Evolutionary conservation across 768 basidiomycete species (phyloP).

Genomic region (Lepiota brunneoincarnata): DNA sequence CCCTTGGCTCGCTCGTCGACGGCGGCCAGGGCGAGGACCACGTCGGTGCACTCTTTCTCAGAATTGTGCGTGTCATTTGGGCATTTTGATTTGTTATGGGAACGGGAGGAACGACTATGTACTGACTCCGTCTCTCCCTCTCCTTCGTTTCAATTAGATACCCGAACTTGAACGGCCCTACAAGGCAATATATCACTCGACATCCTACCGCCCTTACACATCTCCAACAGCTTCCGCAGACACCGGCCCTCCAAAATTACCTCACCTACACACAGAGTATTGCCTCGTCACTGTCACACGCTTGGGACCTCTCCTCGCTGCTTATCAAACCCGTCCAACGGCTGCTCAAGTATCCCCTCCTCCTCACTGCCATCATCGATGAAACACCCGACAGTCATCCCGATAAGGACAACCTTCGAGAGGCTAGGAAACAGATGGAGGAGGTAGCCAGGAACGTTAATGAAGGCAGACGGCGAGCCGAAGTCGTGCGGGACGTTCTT

Average conservation of each 20-base stretch:
- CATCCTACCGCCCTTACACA: slow-evolving; percentile 75
- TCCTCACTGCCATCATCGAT: slow-evolving; percentile 74
- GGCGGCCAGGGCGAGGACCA: slow-evolving; percentile 66
- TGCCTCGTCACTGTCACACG: slow-evolving; percentile 73
- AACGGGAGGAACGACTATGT: neutral
- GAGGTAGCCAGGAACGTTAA: slow-evolving; percentile 76
- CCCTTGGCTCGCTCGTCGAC: slow-evolving; percentile 60
- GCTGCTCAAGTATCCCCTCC: slow-evolving; percentile 88
- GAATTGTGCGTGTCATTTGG: slow-evolving; percentile 49
- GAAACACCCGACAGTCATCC: slow-evolving; percentile 68
- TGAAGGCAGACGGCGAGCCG: slow-evolving; percentile 70
- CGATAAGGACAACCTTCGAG: slow-evolving; percentile 57
- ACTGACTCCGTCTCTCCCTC: neutral
- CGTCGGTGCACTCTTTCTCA: slow-evolving; percentile 69
- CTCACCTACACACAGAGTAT: slow-evolving; percentile 62
- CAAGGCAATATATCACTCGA: slow-evolving; percentile 76
- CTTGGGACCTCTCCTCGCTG: slow-evolving; percentile 90
- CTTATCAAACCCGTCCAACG: slow-evolving; percentile 98
- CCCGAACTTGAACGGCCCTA: slow-evolving; percentile 71
- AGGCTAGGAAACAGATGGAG: slow-evolving; percentile 61
- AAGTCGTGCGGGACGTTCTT: slow-evolving; percentile 78
- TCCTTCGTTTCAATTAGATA: slow-evolving; percentile 38
- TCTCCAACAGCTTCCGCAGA: slow-evolving; percentile 47
- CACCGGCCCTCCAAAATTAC: slow-evolving; percentile 62
- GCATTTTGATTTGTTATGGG: neutral